Conservation (phyloP, 2,329 filamentous ascomycete genomes). For the Scorias spongiosa region DNA sequence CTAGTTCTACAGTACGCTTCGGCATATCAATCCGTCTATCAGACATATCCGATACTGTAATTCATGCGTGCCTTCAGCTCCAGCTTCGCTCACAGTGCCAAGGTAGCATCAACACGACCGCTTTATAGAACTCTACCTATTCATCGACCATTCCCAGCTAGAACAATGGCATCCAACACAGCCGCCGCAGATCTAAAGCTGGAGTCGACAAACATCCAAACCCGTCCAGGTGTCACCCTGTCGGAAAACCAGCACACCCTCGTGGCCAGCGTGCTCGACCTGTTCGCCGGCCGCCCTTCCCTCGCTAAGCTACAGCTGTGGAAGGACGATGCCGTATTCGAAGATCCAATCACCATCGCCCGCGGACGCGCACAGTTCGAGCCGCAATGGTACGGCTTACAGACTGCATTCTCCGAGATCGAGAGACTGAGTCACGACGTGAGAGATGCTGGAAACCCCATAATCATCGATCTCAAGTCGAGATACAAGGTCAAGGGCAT, state of each 20-base stretch:
- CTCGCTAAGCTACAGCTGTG: constrained; percentile 45
- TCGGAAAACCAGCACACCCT: constrained; percentile 37
- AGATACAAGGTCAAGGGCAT: constrained; percentile 40
- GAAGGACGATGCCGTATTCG: constrained; percentile 42
- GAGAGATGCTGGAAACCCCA: constrained; percentile 42
- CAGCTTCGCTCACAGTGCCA: not conserved
- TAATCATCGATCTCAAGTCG: constrained; percentile 39
- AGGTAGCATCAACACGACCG: not conserved
- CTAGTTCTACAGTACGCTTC: too few relatives aligned
- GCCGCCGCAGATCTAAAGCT: constrained; percentile 27
- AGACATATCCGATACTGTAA: not conserved
- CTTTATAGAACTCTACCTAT: not conserved
- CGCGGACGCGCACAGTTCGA: constrained; percentile 38
- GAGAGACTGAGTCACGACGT: constrained; percentile 40
- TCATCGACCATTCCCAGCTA: not conserved
- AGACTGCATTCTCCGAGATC: constrained; percentile 43
- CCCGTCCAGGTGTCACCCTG: constrained; percentile 36
- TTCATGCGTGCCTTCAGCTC: not conserved
- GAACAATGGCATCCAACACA: constrained; percentile 11
- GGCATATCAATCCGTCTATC: too few relatives aligned
- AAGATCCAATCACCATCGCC: constrained; percentile 44
- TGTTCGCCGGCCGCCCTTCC: constrained; percentile 45
- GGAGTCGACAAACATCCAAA: constrained; percentile 40
- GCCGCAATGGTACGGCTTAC: constrained; percentile 44
- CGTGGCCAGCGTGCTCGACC: constrained; percentile 44